Evolutionary conservation across 805 yeast species (phyloP), one percentile per base, ranked within the genome.

Genomic region (Candida krabiensis): DNA sequence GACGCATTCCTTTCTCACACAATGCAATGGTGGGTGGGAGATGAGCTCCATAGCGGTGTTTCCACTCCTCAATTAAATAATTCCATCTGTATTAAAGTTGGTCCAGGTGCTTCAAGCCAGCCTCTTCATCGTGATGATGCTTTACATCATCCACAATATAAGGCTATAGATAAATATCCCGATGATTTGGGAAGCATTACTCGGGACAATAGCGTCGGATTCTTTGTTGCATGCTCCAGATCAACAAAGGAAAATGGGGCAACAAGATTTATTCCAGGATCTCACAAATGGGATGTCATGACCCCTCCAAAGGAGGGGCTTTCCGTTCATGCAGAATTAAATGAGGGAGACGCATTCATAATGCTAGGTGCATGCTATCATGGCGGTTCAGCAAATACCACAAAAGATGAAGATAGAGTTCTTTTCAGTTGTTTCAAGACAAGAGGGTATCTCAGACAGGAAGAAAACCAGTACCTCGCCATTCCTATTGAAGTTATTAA

Each of bases 221-320:
- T 38, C 11, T 41, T 46, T 24, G 44, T 56, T 6, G 59, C 49
- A 4, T 44, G 53, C 29, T 41, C 48, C 16, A 35, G 35, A 25
- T 41, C 52, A 13, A 53, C 49, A 17, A 54, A 46, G 28, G 51
- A 31, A 14, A 60, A 58, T 41, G 64, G 63, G 3, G 62, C 60
- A 14, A 60, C 64, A 3, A 45, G 63, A 33, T 56, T 58, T 30
- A 53, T 61, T 24, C 56, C 62, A 3, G 66, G 66, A 5, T 60
- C 66, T n/a, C 67, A 61, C 41, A 44, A 53, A 24, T 60, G 63
- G 63, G 63, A 57, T 37, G 56, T 47, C 35, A 46, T 43, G 21
- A 41, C 53, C 23, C 41, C 52, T 18, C 60, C 57, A 12, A 46
- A 43, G 12, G 51, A 55, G 11, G 53, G 50, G 18, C 41, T 46